Percentiles rank a stretch among this genome's conserved stretches.
phyloP scores from a whole-genome alignment of 768 basidiomycete species.

The Psilocybe sp. region DNA sequence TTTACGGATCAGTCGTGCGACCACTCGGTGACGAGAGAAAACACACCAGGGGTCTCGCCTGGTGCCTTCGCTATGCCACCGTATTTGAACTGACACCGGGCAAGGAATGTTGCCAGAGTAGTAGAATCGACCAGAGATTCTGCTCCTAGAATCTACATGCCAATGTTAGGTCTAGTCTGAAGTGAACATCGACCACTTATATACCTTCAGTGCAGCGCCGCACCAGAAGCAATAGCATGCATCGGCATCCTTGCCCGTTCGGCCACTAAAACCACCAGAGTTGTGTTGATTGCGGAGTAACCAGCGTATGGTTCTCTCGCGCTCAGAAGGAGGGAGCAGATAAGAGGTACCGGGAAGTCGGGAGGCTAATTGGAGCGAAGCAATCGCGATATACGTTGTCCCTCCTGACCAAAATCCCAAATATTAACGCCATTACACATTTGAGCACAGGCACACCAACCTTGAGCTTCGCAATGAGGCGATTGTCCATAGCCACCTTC shows the following conservation, averaged over 20 bases:
- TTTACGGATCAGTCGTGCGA: not conserved
- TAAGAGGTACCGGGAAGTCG: constrained; percentile 12
- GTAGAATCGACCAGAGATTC: constrained; percentile 52
- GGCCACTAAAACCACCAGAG: constrained; percentile 81
- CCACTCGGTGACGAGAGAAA: constrained; percentile 1
- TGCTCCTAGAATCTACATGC: constrained; percentile 64
- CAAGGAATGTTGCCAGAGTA: constrained; percentile 62
- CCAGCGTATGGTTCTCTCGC: constrained; percentile 68
- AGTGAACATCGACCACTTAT: constrained; percentile 16
- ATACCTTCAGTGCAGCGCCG: constrained; percentile 73
- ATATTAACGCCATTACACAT: not conserved
- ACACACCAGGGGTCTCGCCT: constrained; percentile 72
- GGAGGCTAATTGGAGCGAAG: constrained; percentile 60
- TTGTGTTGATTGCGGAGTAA: constrained; percentile 66
- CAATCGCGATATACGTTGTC: constrained; percentile 89
- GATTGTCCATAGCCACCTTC: constrained; percentile 92
- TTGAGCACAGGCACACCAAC: constrained; percentile 32
- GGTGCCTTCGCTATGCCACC: constrained; percentile 89
- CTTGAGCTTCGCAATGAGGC: constrained; percentile 82
- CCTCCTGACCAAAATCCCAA: constrained; percentile 54
- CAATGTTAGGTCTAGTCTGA: no score
- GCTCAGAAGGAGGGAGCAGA: constrained; percentile 37
- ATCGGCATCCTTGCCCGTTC: constrained; percentile 85
- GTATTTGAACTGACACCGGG: constrained; percentile 78
- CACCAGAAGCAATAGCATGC: constrained; percentile 99